Base-by-base conservation (phyloP, 129 eudicot species). In the Rutidosis leptorrhynchoides region DNA sequence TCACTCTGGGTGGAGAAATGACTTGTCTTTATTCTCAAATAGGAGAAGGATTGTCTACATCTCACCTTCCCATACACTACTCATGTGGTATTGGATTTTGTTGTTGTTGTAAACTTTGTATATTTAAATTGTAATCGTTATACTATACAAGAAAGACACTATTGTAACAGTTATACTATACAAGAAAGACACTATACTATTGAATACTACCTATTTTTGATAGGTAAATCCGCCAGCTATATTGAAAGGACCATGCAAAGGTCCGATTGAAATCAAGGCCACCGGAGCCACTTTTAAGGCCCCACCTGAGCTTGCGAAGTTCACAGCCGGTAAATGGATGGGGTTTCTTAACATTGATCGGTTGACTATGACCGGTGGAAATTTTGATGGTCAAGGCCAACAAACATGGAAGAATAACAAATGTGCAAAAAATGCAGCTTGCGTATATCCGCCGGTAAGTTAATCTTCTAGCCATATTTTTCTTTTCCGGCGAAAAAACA, bases 311-410 rank as follows among this genome's bases (percentile, higher is more conserved):
- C 74, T 74, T 4, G 49, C 12, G 5, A 65, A 24, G 55, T 73
- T 83, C 24, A 54, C 21, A 27, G 42, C 54, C 22, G 63, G 42
- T 5, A 19, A 42, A 28, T 83, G 88, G 88, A 65, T 86, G 3
- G 54, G 40, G 10, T 32, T 86, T 35, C 67, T 26, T 9, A 19
- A 73, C 42, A 21, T 86, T 12, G 57, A 72, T 23, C 59, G 21
- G 3, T 59, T 86, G 33, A 74, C 28, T 7, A 58, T 86, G 74
- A 58, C 48, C 0, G 82, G 86, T 1, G 94, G 94, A 40, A 75
- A 75, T 2, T 74, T 77, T 1, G 84, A 83, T 11, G 88, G 94
- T 8, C 88, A 77, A 63, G 95, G 95, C 7, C 57, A 51, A 2
- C 9, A 28, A 42, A 5, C 78, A 26, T 73, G 78, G 78, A 55